phyloP scores from a whole-genome alignment of 1,139 yeast species.

The Groenewaldozyma auringiensis region DNA sequence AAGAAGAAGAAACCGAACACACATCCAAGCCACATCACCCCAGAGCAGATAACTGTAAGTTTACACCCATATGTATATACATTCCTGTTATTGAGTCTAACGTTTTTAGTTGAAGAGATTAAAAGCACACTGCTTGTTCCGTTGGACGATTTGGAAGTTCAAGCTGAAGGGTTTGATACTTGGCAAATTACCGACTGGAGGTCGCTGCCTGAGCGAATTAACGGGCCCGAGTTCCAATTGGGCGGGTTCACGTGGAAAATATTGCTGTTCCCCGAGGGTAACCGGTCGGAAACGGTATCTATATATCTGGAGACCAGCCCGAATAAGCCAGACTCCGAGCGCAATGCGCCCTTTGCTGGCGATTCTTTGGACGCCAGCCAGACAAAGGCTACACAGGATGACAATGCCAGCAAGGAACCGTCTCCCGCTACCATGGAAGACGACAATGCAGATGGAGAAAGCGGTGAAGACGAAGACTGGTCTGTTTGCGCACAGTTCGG shows the following conservation, averaged over 20 bases:
- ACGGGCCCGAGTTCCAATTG: conserved; percentile 48
- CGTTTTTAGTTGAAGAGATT: conserved; percentile 23
- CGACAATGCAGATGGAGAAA: conserved; percentile 21
- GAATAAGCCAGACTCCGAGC: background rate
- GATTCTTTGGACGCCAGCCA: conserved; percentile 8
- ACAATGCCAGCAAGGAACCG: background rate
- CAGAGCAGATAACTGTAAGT: background rate
- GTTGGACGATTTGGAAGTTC: conserved; percentile 33
- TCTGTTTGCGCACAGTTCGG: conserved; percentile 87
- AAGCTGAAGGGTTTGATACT: conserved; percentile 39
- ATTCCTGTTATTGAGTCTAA: conserved; percentile 3
- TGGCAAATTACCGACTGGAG: conserved; percentile 75
- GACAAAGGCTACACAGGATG: conserved; percentile 4
- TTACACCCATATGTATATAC: background rate
- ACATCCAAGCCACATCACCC: background rate
- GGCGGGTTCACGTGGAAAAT: conserved; percentile 72
- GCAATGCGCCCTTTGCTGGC: conserved; percentile 7
- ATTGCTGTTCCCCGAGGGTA: conserved; percentile 64
- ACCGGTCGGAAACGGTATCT: conserved; percentile 27
- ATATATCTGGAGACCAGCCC: conserved; percentile 30
- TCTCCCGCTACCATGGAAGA: conserved; percentile 3
- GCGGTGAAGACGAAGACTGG: conserved; percentile 46
- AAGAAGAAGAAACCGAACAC: too few relatives aligned
- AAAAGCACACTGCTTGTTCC: conserved; percentile 24
- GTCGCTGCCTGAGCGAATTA: conserved; percentile 36